These are phyloP conservation scores for Phaffomyces antillensis DNA, from an alignment of 805 yeast species.

Conservation along the genomic window DNA sequence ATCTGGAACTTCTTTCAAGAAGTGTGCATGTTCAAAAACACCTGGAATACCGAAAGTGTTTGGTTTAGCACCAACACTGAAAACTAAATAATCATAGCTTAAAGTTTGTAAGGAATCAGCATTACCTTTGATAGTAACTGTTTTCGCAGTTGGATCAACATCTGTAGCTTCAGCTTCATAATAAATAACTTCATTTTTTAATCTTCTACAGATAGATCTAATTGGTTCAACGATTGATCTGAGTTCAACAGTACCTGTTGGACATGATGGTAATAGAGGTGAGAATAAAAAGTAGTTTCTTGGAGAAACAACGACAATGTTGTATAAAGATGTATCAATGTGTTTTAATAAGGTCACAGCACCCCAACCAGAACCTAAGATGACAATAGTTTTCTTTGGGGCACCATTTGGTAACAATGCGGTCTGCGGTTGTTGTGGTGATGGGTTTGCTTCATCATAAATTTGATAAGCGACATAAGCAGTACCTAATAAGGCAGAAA, in stretches of 20 bases:
- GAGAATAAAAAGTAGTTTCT: constrained; percentile 92
- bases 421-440: constrained; percentile 54
- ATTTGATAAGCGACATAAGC: constrained; percentile 58
- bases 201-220: constrained; percentile 73
- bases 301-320: constrained; percentile 85
- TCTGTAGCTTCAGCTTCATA: constrained; percentile 87
- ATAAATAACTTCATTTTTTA: constrained; percentile 71
- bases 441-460: constrained; percentile 56
- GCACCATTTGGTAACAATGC: constrained; percentile 40
- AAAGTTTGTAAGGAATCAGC: constrained; percentile 30
- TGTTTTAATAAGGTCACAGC: constrained; percentile 78
- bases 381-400: constrained; percentile 44
- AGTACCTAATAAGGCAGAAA: constrained; percentile 43
- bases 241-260: constrained; percentile 86
- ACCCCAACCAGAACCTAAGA: constrained; percentile 92
- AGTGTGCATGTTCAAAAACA: constrained; percentile 74
- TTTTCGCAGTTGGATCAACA: constrained; percentile 69
- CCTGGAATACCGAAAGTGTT: constrained; percentile 94
- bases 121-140: constrained; percentile 54
- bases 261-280: constrained; percentile 86
- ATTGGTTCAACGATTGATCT: constrained; percentile 94
- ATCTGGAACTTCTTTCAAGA: constrained; percentile 85
- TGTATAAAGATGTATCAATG: constrained; percentile 80
- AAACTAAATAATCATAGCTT: constrained; percentile 75
- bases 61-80: constrained; percentile 92